Conservation (phyloP, 495 filamentous ascomycete species). For the Eremomyces bilateralis region DNA sequence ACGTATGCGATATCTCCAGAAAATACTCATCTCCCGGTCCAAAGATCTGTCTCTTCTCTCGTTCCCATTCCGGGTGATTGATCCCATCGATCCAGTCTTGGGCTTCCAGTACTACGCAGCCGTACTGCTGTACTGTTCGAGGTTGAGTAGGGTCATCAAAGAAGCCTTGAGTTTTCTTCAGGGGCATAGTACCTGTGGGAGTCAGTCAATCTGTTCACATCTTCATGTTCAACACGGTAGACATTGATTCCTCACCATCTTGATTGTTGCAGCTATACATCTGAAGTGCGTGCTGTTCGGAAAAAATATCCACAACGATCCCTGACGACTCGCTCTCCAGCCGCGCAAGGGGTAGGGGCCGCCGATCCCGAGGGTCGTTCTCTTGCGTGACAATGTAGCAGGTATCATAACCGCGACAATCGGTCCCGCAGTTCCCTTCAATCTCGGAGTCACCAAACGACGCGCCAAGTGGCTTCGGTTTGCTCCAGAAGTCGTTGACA, state of each 20-base stretch:
- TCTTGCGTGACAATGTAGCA: slow-evolving; percentile 21
- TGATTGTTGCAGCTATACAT: slow-evolving; percentile 14
- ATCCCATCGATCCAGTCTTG: slow-evolving; percentile 20
- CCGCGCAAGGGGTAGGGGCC: slow-evolving; percentile 34
- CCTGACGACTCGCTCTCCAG: slow-evolving; percentile 21
- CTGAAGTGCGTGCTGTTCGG: slow-evolving; percentile 16
- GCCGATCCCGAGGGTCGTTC: slow-evolving; percentile 33
- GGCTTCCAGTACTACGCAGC: slow-evolving; percentile 34
- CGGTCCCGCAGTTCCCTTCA: slow-evolving; percentile 28
- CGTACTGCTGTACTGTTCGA: slow-evolving; percentile 29
- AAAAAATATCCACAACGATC: slow-evolving; percentile 12
- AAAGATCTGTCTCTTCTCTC: slow-evolving; percentile 16
- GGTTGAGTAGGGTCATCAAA: slow-evolving; percentile 9
- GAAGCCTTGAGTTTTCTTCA: slow-evolving; percentile 20
- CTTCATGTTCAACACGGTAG: background rate
- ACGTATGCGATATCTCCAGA: slow-evolving; percentile 15
- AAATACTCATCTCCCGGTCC: slow-evolving; percentile 17
- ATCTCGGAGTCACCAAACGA: slow-evolving; percentile 36
- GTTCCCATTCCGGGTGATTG: slow-evolving; percentile 19
- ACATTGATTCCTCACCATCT: slow-evolving; percentile 10
- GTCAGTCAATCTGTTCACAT: slow-evolving; percentile 1
- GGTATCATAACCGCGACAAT: slow-evolving; percentile 51
- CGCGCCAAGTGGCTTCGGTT: slow-evolving; percentile 52
- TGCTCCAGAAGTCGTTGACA: slow-evolving; percentile 48
- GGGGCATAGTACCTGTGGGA: slow-evolving; percentile 13